Evolutionary conservation across 2,329 filamentous ascomycete genomes (phyloP), one percentile per base, ranked within the genome.

Genomic region (Mycocentrospora acerina): DNA sequence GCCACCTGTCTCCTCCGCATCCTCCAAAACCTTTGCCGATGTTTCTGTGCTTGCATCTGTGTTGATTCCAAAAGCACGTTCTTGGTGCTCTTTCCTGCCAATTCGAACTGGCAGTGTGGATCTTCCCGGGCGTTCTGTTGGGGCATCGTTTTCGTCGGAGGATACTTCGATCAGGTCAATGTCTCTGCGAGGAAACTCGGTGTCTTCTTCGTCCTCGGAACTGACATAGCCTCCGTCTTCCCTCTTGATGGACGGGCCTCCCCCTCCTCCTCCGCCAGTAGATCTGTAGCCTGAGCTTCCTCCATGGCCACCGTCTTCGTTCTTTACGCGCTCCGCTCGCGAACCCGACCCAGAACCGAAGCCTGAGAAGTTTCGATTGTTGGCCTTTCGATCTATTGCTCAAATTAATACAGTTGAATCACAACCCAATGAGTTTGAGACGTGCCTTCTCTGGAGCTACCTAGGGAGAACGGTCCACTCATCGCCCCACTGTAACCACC

Each of bases 81-180:
- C 77, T 47, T 75, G 71, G 53, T 81, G 79, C 44, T 77, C 74
- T 50, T 75, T 72, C 43, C 79, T 70, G 38, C 72, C 70, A 32
- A 82, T 70, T n/a, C 80, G 74, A 29, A 82, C 71, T 4, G 80
- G 80, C 32, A 64, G 45, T 18, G 52, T 43, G 24, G 53, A 46
- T 50, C 54, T 47, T 30, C 49, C 47, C 15, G 57, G 56, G n/a
- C 42, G 47, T n/a, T 37, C 37, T 10, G 45, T 39, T 18, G 35
- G 34, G 32, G 35, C 42, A 13, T 69, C 64, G 30, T 75, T 71
- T 19, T 78, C 77, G 39, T 80, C 74, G 32, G 75, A 78, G 10
- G 77, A 72, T 10, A 82, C 74, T 45, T 81, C 76, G 29, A 80
- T 79, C n/a, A 72, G 62, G 47, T 83, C 80, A 38, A 84, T 78